A percentile compares a stretch with the other conserved stretches of the same genome.
Conservation (phyloP, 2,329 filamentous ascomycete genomes). For the Pseudogymnoascus sp. region DNA sequence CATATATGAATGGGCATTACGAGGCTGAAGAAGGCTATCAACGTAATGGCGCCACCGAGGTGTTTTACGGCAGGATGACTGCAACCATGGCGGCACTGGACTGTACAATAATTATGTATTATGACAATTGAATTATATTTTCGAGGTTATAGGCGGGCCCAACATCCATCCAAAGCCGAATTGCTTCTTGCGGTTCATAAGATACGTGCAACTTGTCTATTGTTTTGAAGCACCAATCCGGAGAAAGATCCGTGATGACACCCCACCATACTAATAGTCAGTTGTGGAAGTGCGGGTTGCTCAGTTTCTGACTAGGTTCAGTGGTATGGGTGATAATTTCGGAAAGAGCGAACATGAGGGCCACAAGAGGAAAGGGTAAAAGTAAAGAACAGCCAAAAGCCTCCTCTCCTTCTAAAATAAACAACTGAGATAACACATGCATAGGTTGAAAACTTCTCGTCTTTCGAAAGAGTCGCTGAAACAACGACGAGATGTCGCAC, state of each 20-base stretch:
- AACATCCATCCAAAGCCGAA: not conserved
- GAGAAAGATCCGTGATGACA: no score
- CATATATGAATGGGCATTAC: not conserved
- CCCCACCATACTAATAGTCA: no score
- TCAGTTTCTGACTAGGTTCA: not conserved
- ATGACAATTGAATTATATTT: not conserved
- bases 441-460: not conserved
- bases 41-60: not conserved
- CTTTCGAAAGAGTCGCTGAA: not conserved
- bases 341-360: not conserved
- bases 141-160: not conserved
- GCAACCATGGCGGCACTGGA: not conserved
- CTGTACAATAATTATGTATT: conserved; percentile 3
- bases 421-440: not conserved
- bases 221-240: not conserved
- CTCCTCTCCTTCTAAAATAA: not conserved
- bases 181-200: not conserved
- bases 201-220: not conserved
- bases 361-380: not conserved
- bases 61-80: not conserved
- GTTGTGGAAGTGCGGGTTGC: not conserved
- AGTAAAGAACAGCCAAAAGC: not conserved
- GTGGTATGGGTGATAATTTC: not conserved
- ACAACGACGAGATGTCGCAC: not conserved
- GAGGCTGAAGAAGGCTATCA: not conserved